phyloP scores from a whole-genome alignment of 2,329 filamentous ascomycete species.

The Chlorencoelia australis region DNA sequence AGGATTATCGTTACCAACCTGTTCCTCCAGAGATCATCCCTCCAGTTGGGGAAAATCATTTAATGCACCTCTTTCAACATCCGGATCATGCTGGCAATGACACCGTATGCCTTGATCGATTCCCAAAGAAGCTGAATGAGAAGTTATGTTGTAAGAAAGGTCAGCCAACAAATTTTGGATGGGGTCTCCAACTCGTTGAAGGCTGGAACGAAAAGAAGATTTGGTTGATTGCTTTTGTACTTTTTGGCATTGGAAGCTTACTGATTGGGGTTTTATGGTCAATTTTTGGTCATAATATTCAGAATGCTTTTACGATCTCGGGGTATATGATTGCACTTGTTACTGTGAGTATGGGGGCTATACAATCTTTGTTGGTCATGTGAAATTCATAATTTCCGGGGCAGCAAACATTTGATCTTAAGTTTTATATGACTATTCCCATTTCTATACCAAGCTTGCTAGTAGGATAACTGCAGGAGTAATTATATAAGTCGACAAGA shows the following conservation, averaged over 20 bases:
- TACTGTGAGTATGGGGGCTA: conserved; percentile 11
- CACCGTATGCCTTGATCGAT: conserved; percentile 11
- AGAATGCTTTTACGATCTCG: conserved; percentile 16
- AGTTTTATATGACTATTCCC: too few species aligned
- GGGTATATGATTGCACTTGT: conserved; percentile 16
- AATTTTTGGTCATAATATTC: conserved; percentile 12
- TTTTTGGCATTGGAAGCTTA: conserved; percentile 15
- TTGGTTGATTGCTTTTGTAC: conserved; percentile 10
- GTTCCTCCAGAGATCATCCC: conserved; percentile 13
- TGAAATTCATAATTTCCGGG: too few species aligned
- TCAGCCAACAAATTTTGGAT: conserved; percentile 11
- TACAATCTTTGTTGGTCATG: conserved; percentile 25
- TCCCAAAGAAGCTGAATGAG: conserved; percentile 18
- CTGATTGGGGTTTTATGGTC: conserved; percentile 12
- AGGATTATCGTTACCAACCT: conserved; percentile 13
- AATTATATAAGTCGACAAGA: too few species aligned
- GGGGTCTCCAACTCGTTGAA: conserved; percentile 18
- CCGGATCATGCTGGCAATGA: conserved; percentile 11
- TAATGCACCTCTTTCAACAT: conserved; percentile 16
- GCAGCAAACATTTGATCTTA: too few species aligned
- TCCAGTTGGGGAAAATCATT: conserved; percentile 11
- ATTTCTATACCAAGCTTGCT: too few species aligned
- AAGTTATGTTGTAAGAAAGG: conserved; percentile 10
- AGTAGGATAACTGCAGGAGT: too few species aligned
- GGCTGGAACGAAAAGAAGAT: conserved; percentile 14